Base-by-base conservation (phyloP, 2,329 filamentous ascomycete species). In the Cyanodermella asteris region DNA sequence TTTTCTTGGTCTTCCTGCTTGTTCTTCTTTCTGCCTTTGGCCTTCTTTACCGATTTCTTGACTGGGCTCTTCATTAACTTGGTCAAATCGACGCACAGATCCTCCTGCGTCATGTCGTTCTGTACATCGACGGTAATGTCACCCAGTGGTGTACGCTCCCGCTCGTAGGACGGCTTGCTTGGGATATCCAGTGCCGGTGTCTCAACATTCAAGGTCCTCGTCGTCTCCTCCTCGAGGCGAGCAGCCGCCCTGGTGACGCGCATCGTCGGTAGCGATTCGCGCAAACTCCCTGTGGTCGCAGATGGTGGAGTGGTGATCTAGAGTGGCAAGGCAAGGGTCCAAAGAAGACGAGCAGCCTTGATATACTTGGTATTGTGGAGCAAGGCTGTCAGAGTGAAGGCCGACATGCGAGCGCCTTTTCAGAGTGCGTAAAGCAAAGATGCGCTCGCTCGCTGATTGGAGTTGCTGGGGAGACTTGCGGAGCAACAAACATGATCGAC, bases 181-280 rank as follows among this genome's bases (percentile, higher is more conserved):
- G 23, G 12, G 14, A 18, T 12, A 4, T 14, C 10, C 9, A n/a
- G n/a, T 18, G 23, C 13, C 23, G 16, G 16, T 14, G 23, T 12
- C 13, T 9, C 7, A 16, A n/a, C 14, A 10, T 9, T 14, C 14
- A 16, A 13, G n/a, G n/a, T n/a, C 13, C 18, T 16, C 12, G 18
- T 5, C 5, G n/a, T 16, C 23, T 14, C 19, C 15, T 23, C 24
- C 15, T 14, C 20, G 28, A 24, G 28, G 18, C 17, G 23, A 11
- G 20, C 28, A 20, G 25, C 28, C 19, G 24, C 24, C 12, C 24
- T 30, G 28, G 21, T 19, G 7, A 13, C 16, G 24, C 24, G 25
- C 28, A 30, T 30, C 3, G 20, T 21, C 11, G 6, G 8, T 12
- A 21, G 6, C 11, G 14, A 6, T 10, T 11, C 20, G 6, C 20